These are phyloP conservation scores for Tolypocladium album DNA, from an alignment of 2,329 filamentous ascomycete species.

Conservation along the genomic window DNA sequence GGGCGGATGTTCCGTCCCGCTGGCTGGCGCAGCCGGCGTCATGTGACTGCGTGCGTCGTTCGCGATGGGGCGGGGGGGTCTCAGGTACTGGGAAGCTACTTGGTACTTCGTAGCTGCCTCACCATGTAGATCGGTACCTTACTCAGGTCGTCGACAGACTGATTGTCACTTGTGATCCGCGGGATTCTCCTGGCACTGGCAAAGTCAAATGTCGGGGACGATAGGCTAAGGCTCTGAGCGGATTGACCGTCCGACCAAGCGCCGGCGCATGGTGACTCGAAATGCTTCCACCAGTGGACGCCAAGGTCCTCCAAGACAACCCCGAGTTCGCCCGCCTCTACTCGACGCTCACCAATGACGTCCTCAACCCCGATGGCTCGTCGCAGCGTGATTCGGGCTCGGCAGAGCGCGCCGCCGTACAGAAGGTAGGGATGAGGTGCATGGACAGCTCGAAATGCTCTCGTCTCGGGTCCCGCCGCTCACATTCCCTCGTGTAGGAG, in stretches of 20 bases:
- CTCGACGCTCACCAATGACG: conserved; percentile 37
- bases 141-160: not conserved
- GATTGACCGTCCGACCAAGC: not conserved
- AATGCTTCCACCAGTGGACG: conserved; percentile 51
- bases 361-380: conserved; percentile 48
- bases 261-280: conserved; percentile 2
- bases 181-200: not conserved
- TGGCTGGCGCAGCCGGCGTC: conserved; percentile 10
- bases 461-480: not conserved
- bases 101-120: not conserved
- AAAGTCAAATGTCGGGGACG: not conserved
- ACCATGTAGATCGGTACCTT: not conserved
- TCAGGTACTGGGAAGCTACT: not conserved
- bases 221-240: not conserved
- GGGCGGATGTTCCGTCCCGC: conserved; percentile 5
- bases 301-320: conserved; percentile 41
- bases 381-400: conserved; percentile 39
- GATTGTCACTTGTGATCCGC: not conserved
- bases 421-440: conserved; percentile 28
- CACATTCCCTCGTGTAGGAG: conserved; percentile 23
- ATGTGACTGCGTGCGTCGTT: conserved; percentile 23
- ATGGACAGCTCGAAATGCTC: not conserved
- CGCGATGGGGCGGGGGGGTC: conserved; percentile 10
- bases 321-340: conserved; percentile 51
- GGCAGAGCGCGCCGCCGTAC: conserved; percentile 37